Conservation (phyloP, 169 alveolate genomes). For the Plasmodium coatneyi region DNA sequence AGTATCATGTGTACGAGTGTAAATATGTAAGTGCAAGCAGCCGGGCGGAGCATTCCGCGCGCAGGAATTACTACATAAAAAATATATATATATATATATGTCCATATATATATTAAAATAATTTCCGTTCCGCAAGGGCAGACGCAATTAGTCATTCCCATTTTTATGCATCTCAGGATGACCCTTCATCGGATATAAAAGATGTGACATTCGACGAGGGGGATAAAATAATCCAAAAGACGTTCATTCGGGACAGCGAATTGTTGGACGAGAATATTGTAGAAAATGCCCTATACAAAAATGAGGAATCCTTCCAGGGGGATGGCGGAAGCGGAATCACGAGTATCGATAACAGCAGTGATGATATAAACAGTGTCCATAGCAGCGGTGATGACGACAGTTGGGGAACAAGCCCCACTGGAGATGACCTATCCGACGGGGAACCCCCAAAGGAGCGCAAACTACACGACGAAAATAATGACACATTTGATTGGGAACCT, state of each 20-base stretch:
- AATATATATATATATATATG: too few relatives aligned
- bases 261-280: constrained; percentile 32
- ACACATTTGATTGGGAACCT: not conserved
- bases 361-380: not conserved
- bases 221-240: constrained; percentile 38
- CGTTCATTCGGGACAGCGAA: constrained; percentile 28
- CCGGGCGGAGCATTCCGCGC: not conserved
- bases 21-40: constrained; percentile 23
- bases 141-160: not conserved
- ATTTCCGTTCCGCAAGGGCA: not conserved
- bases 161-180: constrained; percentile 17
- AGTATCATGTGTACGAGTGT: constrained; percentile 55
- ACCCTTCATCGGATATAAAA: constrained; percentile 17
- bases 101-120: not conserved
- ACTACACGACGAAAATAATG: not conserved
- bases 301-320: constrained; percentile 1
- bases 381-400: not conserved
- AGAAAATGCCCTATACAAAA: constrained; percentile 36
- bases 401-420: not conserved
- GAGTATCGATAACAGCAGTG: not conserved
- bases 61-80: not conserved
- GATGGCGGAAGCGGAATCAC: not conserved
- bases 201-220: constrained; percentile 7
- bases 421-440: not conserved
- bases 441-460: not conserved